Conservation (phyloP, 2,329 filamentous ascomycete species). For the Fusarium sp. region DNA sequence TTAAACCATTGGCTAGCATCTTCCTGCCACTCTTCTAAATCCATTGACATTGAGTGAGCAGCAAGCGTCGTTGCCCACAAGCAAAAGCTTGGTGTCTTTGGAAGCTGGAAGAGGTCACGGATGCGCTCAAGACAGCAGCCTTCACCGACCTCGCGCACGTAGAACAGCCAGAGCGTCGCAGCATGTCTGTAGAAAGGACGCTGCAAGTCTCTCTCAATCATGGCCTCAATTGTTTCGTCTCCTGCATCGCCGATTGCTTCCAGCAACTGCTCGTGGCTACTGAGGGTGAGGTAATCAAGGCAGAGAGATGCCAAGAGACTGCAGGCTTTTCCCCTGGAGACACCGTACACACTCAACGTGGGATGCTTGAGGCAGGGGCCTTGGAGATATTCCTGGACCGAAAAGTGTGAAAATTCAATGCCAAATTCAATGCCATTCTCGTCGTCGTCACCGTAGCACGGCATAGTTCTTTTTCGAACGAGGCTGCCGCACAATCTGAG, state of each 20-base stretch:
- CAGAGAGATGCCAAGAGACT: background rate
- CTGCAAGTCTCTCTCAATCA: background rate
- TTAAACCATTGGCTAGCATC: too few species aligned
- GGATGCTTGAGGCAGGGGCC: too few species aligned
- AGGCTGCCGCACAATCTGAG: constrained; percentile 13
- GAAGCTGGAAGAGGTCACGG: background rate
- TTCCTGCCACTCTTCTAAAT: too few species aligned
- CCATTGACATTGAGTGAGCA: background rate
- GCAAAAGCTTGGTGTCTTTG: background rate
- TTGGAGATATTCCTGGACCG: constrained; percentile 18
- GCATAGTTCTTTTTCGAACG: too few species aligned
- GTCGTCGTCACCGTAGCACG: too few species aligned
- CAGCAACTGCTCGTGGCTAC: background rate
- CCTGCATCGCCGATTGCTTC: fast-evolving
- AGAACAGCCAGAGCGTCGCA: background rate
- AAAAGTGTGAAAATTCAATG: constrained; percentile 27
- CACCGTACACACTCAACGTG: too few species aligned
- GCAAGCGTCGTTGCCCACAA: background rate
- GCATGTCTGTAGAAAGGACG: background rate
- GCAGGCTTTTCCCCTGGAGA: background rate
- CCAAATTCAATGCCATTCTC: too few species aligned
- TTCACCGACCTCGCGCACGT: background rate
- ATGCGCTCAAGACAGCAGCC: background rate
- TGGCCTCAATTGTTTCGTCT: fast-evolving
- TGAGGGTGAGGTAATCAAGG: background rate